A percentile compares a stretch with the other conserved stretches of the same genome.
Evolutionary conservation across 2,329 filamentous ascomycete species (phyloP).

Genomic region (Chrysosporium queenslandicum): DNA sequence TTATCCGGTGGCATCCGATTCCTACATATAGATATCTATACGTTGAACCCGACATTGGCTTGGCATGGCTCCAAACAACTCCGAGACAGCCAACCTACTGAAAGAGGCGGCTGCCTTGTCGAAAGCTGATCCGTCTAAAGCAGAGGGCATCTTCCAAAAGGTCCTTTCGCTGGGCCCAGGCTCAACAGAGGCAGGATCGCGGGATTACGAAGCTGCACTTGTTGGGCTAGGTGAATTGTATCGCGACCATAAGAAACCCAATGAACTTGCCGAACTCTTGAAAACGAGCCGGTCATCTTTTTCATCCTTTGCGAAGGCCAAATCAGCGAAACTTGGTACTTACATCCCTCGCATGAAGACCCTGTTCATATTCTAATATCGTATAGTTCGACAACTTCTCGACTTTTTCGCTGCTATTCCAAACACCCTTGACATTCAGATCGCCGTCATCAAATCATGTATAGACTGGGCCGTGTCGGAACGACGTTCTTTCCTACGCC

Average conservation of each 20-base stretch:
- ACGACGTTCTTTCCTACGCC: conserved; percentile 88
- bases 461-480: conserved; percentile 98
- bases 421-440: conserved; percentile 87
- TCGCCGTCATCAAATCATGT: conserved; percentile 92
- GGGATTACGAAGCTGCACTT: conserved; percentile 84
- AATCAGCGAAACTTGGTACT: conserved; percentile 94
- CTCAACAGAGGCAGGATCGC: conserved; percentile 72
- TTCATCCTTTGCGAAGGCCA: conserved; percentile 95
- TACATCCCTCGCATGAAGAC: conserved; percentile 35
- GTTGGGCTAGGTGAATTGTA: conserved; percentile 87
- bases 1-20: background rate
- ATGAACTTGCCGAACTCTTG: conserved; percentile 81
- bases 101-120: conserved; percentile 78
- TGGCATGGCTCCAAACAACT: conserved; percentile 39
- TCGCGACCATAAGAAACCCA: conserved; percentile 65
- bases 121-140: conserved; percentile 70
- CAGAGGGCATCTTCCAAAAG: conserved; percentile 79
- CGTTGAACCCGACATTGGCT: background rate
- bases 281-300: conserved; percentile 82
- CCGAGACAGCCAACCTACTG: conserved; percentile 55
- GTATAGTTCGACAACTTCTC: conserved; percentile 80
- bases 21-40: background rate
- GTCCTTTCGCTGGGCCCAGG: conserved; percentile 78
- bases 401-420: conserved; percentile 92
- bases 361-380: conserved; percentile 6